A percentile compares a stretch with the other conserved stretches of the same genome.
Evolutionary conservation across 352 stramenopile species (phyloP).

Genomic region (Globisporangium apiculatum): DNA sequence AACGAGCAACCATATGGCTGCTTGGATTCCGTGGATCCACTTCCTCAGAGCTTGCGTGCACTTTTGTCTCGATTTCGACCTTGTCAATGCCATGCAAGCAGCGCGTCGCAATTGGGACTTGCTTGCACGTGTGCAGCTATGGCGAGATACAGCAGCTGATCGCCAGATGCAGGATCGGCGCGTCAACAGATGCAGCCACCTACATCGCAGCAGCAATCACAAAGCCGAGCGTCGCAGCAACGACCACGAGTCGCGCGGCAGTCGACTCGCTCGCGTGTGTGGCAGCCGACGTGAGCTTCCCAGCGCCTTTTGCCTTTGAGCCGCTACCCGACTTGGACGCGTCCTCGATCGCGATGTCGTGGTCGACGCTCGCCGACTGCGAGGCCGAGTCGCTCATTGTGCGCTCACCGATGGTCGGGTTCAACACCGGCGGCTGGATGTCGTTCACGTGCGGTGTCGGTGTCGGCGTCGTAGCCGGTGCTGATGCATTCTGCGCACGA

Average conservation of each 20-base stretch:
- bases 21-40: slow-evolving; percentile 5
- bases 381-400: slow-evolving; percentile 1
- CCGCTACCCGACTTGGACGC: background rate
- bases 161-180: too few relatives aligned
- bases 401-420: background rate
- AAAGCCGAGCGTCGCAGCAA: background rate
- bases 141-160: background rate
- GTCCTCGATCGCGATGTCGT: background rate
- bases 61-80: background rate
- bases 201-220: background rate
- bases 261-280: background rate
- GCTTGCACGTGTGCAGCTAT: too few relatives aligned
- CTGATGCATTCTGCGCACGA: background rate
- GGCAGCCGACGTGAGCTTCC: background rate
- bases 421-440: background rate
- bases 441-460: slow-evolving; percentile 1
- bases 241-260: background rate
- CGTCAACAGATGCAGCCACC: too few relatives aligned
- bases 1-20: slow-evolving; percentile 4
- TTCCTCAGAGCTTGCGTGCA: background rate
- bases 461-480: background rate
- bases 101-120: background rate
- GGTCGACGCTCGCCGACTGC: background rate
- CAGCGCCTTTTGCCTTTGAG: background rate
- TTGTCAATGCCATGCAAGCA: background rate